A percentile compares a stretch with the other conserved stretches of the same genome.
phyloP scores from a whole-genome alignment of 257 asterid genomes.

The Solanum etuberosum region DNA sequence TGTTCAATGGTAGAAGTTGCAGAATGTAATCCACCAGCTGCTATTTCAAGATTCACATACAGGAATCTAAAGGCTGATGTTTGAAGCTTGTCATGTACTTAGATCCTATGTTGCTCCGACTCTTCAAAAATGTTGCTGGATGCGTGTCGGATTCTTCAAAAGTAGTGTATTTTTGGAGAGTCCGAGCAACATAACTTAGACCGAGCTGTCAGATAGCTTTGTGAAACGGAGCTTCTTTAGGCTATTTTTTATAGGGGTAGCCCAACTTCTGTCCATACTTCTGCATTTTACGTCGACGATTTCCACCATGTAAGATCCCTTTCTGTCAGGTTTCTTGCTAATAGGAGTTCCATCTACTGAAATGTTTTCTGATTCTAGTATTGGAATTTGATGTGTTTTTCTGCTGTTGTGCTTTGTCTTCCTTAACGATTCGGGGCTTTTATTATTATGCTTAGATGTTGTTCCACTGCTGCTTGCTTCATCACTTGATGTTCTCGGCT shows the following conservation, averaged over 20 bases:
- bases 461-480: not conserved
- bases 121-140: accelerated
- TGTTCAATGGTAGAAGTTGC: constrained; percentile 51
- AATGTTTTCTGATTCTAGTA: constrained; percentile 9
- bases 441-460: not conserved
- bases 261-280: not conserved
- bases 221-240: constrained; percentile 15
- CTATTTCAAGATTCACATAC: constrained; percentile 18
- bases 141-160: not conserved
- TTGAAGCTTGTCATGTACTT: not conserved
- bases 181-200: not conserved
- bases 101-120: not conserved
- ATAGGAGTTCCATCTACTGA: constrained; percentile 3
- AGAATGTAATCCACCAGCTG: constrained; percentile 11
- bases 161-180: not conserved
- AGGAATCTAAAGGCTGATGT: constrained; percentile 32
- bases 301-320: constrained; percentile 6
- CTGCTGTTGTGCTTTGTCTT: not conserved
- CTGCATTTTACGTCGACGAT: constrained; percentile 16
- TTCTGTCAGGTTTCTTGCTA: not conserved
- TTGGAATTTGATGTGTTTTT: constrained; percentile 9
- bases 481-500: not conserved
- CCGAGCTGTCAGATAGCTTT: constrained; percentile 8
- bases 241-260: constrained; percentile 7
- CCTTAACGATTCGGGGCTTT: not conserved